phyloP scores from a whole-genome alignment of 2,329 filamentous ascomycete species.

The Tolypocladium pustulatum region DNA sequence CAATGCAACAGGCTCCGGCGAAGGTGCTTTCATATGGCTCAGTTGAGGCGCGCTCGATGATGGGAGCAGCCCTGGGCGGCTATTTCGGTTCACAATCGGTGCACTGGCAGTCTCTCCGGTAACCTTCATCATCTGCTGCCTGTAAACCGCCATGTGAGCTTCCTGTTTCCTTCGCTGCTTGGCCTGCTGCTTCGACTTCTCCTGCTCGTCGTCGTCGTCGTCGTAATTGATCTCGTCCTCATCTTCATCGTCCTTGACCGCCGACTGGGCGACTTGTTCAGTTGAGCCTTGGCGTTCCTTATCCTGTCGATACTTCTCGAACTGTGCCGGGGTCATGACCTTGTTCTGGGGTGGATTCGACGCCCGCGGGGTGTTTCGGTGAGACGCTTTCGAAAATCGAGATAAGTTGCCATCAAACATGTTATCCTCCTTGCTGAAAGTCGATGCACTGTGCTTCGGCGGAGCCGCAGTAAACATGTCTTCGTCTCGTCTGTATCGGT shows the following conservation, averaged over 20 bases:
- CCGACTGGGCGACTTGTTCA: constrained; percentile 28
- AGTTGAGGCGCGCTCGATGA: constrained; percentile 56
- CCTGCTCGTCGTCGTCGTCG: constrained; percentile 68
- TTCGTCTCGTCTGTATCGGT: constrained; percentile 28
- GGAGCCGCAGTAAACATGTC: constrained; percentile 24
- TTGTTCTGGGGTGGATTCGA: constrained; percentile 47
- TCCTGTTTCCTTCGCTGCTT: constrained; percentile 80
- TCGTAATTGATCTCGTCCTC: constrained; percentile 56
- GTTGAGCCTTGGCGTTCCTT: constrained; percentile 48
- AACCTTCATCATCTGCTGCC: constrained; percentile 95
- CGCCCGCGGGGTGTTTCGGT: constrained; percentile 23
- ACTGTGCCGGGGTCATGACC: constrained; percentile 84
- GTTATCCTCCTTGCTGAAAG: constrained; percentile 38
- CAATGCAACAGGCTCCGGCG: constrained; percentile 30
- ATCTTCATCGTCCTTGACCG: constrained; percentile 49
- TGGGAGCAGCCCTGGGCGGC: constrained; percentile 44
- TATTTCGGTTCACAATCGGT: constrained; percentile 16
- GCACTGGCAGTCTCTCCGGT: constrained; percentile 56
- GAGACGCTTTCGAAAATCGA: constrained; percentile 24
- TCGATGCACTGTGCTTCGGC: constrained; percentile 16
- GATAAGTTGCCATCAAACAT: constrained; percentile 40
- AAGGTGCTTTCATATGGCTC: constrained; percentile 23
- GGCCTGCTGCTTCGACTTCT: constrained; percentile 61
- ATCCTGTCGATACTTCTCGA: constrained; percentile 70
- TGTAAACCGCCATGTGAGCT: constrained; percentile 79